phyloP scores from a whole-genome alignment of 805 yeast genomes.

The Yarrowia divulgata region DNA sequence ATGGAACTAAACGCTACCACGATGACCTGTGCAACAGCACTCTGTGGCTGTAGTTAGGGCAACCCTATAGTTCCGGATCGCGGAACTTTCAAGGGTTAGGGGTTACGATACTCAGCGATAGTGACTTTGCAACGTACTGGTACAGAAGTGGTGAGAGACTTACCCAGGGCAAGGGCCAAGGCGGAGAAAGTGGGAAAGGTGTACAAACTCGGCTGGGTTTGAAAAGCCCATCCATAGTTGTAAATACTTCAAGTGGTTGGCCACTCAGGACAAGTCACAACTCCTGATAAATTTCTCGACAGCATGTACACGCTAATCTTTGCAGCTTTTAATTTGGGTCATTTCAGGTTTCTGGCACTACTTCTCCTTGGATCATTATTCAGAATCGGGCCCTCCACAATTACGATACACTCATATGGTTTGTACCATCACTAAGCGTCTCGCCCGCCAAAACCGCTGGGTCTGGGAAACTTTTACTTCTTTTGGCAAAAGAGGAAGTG shows the following conservation, averaged over 20 bases:
- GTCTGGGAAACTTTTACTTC: slow-evolving; percentile 22
- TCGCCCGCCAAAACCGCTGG: slow-evolving; percentile 21
- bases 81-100: slow-evolving; percentile 21
- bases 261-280: too few relatives aligned
- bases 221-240: too few relatives aligned
- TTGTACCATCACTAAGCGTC: background rate
- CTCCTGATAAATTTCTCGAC: too few relatives aligned
- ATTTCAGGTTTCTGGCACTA: background rate
- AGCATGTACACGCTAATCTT: too few relatives aligned
- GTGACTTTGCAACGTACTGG: background rate
- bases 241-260: too few relatives aligned
- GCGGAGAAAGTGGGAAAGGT: slow-evolving; percentile 17
- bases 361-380: background rate
- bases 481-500: slow-evolving; percentile 34
- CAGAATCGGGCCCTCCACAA: too few relatives aligned
- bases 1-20: slow-evolving; percentile 12
- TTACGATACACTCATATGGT: too few relatives aligned
- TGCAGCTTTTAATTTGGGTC: too few relatives aligned
- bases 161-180: background rate
- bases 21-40: slow-evolving; percentile 12
- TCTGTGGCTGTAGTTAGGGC: slow-evolving; percentile 2
- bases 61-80: slow-evolving; percentile 31
- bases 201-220: too few relatives aligned
- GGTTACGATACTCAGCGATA: background rate
- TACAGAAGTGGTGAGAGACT: background rate